These are phyloP conservation scores for Chlamydomonas sphaeroides DNA, from an alignment of 139 green algal species.

Conservation along the genomic window DNA sequence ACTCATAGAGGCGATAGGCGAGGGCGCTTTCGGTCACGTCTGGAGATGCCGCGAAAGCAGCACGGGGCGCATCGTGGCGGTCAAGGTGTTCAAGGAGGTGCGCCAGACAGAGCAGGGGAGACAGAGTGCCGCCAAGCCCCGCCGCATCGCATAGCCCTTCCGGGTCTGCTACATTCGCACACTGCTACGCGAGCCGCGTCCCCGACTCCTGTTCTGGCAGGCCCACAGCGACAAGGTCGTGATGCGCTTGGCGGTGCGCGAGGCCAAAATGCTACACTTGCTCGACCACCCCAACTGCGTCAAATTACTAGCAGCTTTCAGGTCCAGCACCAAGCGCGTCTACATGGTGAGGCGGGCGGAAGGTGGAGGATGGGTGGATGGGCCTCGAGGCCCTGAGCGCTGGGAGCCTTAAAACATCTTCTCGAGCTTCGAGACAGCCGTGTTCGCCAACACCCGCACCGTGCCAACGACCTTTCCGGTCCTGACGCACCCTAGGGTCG, in stretches of 20 bases:
- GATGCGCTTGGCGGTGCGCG: slow-evolving; percentile 44
- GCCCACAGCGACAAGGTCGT: slow-evolving; percentile 25
- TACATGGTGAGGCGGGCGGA: slow-evolving; percentile 41
- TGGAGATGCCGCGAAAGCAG: neutral
- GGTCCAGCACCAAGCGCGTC: slow-evolving; percentile 32
- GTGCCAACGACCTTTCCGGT: no score
- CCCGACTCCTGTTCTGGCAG: neutral
- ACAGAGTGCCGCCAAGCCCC: no score
- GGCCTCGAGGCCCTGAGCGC: no score
- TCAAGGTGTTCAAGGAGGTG: neutral
- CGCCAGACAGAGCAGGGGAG: neutral
- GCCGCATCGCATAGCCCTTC: no score
- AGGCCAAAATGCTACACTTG: slow-evolving; percentile 29
- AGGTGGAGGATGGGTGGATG: no score
- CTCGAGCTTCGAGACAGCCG: no score
- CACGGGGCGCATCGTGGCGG: neutral
- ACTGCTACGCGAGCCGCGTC: no score
- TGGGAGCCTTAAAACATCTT: no score
- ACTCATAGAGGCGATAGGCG: no score
- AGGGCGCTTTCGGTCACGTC: no score
- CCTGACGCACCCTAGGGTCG: no score
- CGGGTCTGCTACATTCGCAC: neutral
- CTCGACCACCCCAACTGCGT: slow-evolving; percentile 42
- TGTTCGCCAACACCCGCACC: no score
- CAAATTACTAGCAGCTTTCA: slow-evolving; percentile 38